Evolutionary conservation across 495 filamentous ascomycete genomes (phyloP), one percentile per base, ranked within the genome.

Genomic region (Eremomyces bilateralis): DNA sequence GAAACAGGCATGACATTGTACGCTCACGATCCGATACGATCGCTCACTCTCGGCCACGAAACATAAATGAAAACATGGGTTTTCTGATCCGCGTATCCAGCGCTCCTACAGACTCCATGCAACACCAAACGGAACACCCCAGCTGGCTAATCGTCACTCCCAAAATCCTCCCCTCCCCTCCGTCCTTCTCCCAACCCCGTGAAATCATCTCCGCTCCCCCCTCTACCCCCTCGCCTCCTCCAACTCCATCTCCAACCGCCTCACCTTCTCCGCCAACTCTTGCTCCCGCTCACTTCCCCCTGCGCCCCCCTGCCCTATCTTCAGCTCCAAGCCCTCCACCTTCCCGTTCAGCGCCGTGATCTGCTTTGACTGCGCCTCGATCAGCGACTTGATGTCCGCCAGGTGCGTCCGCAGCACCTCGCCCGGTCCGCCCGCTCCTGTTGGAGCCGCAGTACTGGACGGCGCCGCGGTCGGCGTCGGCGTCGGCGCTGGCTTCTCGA

Each of bases 321-420:
- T 63, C 52, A 66, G 67, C 60, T 79, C 81, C 39, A 85, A 54
- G 11, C 59, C 60, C 51, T 75, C 76, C 12, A 85, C 69, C 50
- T 84, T 76, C 17, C 56, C 55, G 0, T 71, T 68, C 28, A 85
- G 50, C 22, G 64, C 54, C 13, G 50, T 56, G 40, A 82, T 80
- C 53, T 73, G 62, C 35, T 75, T 67, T 35, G 46, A 61, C 49
- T 80, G 76, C 29, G 54, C 52, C 53, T 73, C 64, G 5, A 82
- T 54, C 21, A 76, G 49, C 16, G 59, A 45, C 49, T 73, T 76
- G 51, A 82, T 79, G 43, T 80, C 57, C 20, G 62, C 51, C 18
- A 80, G 54, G 1, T 48, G 46, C 19, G 45, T 45, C 31, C 46
- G 50, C 25, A 61, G 35, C 10, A 47, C 50, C 15, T 45, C 50